Conservation (phyloP, 306 rosid species). For the Cicer yamashitae region DNA sequence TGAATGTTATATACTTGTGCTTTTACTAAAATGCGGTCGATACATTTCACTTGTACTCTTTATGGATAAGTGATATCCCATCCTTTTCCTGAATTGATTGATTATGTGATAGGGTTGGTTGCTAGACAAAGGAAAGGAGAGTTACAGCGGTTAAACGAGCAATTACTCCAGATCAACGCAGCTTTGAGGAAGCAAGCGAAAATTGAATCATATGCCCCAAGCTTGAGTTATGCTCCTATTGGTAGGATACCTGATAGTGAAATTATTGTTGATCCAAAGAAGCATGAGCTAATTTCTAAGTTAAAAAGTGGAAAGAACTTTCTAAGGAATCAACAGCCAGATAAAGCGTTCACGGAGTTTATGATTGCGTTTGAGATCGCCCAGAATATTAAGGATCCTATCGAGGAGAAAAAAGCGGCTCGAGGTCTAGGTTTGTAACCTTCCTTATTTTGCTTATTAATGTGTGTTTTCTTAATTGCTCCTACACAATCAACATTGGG, state of each 20-base stretch:
- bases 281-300: conserved; percentile 82
- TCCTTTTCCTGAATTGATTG: conserved; percentile 35
- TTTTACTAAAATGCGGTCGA: conserved; percentile 13
- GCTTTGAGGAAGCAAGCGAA: conserved; percentile 95
- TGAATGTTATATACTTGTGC: not conserved
- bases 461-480: conserved; percentile 1
- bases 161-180: conserved; percentile 83
- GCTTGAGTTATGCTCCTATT: conserved; percentile 87
- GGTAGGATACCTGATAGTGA: conserved; percentile 75
- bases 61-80: conserved; percentile 13
- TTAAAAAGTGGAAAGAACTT: conserved; percentile 85
- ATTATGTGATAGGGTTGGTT: conserved; percentile 68
- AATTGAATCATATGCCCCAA: conserved; percentile 95
- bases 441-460: conserved; percentile 14
- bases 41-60: conserved; percentile 10
- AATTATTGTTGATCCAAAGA: conserved; percentile 76
- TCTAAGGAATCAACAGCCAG: conserved; percentile 84
- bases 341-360: conserved; percentile 76
- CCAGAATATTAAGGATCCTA: conserved; percentile 71
- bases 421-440: conserved; percentile 85
- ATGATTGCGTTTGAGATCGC: conserved; percentile 82
- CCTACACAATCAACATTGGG: conserved; percentile 1
- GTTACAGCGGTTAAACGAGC: conserved; percentile 79
- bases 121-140: conserved; percentile 95
- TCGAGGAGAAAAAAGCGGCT: conserved; percentile 93